Conservation (phyloP, 495 filamentous ascomycete genomes). For the Chaetomium fimeti region DNA sequence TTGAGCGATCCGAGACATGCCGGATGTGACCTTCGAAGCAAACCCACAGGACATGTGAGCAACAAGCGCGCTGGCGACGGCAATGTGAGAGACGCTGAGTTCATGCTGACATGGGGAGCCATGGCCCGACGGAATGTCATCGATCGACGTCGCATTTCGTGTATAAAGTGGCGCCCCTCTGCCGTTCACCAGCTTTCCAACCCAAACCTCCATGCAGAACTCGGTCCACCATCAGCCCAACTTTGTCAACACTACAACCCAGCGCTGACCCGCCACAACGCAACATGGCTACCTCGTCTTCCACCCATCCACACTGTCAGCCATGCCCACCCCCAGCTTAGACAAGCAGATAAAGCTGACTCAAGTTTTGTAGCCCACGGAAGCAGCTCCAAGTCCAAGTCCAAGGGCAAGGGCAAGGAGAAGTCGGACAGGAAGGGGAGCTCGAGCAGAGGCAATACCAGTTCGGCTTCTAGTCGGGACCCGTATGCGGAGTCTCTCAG, state of each 20-base stretch:
- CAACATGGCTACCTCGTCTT: slow-evolving; percentile 5
- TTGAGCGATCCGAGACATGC: slow-evolving; percentile 21
- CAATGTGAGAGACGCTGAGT: not conserved
- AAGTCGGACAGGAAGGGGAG: slow-evolving; percentile 1
- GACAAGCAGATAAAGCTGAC: not conserved
- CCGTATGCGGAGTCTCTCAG: slow-evolving; percentile 9
- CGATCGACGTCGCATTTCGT: not conserved
- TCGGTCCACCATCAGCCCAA: not conserved
- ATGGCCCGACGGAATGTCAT: not conserved
- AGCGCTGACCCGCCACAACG: not conserved
- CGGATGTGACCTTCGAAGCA: slow-evolving; percentile 20
- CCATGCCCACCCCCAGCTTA: not conserved
- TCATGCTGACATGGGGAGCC: not conserved
- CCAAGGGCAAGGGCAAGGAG: slow-evolving; percentile 11
- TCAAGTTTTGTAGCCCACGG: not conserved
- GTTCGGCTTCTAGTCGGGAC: not conserved
- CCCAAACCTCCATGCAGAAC: not conserved
- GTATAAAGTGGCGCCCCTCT: slow-evolving; percentile 4
- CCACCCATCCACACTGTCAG: slow-evolving; percentile 4
- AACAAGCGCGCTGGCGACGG: not conserved
- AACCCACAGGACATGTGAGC: slow-evolving; percentile 6
- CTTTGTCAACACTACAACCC: not conserved
- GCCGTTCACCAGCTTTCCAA: not conserved
- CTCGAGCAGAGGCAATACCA: not conserved
- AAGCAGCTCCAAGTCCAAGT: slow-evolving; percentile 19